A percentile compares a stretch with the other conserved stretches of the same genome.
phyloP scores from a whole-genome alignment of 75 land plant species.

The Pinus albicaulis region DNA sequence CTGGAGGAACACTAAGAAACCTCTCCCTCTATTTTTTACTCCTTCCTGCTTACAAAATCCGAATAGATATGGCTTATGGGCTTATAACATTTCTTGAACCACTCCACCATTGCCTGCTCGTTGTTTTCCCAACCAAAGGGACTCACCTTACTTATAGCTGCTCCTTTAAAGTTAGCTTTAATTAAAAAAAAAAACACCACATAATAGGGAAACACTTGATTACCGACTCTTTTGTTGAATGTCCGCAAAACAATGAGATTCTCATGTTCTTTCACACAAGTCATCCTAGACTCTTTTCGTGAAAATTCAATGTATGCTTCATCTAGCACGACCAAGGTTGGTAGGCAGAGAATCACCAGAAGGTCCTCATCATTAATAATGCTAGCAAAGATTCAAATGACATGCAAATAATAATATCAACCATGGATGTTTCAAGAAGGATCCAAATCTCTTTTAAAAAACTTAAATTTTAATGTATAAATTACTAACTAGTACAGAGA shows the following conservation, averaged over 20 bases:
- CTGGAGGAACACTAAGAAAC: no score
- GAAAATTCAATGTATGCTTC: constrained; percentile 99
- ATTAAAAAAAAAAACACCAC: no score
- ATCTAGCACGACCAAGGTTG: constrained; percentile 88
- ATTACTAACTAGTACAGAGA: background rate
- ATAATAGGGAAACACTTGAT: background rate
- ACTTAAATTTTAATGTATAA: background rate
- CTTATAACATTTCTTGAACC: no score
- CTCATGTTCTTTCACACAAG: constrained; percentile 91
- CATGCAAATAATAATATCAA: background rate
- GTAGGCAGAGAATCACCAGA: constrained; percentile 68
- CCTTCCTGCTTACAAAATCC: no score
- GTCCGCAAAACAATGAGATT: constrained; percentile 95
- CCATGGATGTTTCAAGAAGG: background rate
- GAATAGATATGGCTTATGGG: no score
- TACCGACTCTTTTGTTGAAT: constrained; percentile 99
- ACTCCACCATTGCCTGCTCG: no score
- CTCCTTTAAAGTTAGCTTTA: no score
- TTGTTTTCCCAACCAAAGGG: no score
- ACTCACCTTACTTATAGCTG: no score
- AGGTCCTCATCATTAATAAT: constrained; percentile 81
- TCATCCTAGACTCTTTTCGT: constrained; percentile 69
- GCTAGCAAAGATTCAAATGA: constrained; percentile 30
- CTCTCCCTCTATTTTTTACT: no score
- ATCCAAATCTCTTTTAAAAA: background rate